A percentile compares a stretch with the other conserved stretches of the same genome.
phyloP scores from a whole-genome alignment of 2,329 filamentous ascomycete species.

The Penicillium brevicompactum region DNA sequence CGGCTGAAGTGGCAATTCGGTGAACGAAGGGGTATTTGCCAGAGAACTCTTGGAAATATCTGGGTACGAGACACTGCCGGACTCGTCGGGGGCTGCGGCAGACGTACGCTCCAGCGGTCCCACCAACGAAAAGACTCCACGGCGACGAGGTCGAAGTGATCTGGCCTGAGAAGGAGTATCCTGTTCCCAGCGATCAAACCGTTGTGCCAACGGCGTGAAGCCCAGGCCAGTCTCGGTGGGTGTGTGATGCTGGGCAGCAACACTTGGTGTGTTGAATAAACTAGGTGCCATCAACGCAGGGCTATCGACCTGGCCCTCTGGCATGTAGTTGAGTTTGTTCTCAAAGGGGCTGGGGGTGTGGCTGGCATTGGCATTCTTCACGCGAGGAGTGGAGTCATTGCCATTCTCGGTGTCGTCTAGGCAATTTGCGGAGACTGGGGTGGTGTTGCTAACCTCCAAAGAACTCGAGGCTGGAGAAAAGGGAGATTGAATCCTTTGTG shows the following conservation, averaged over 20 bases:
- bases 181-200: constrained; percentile 65
- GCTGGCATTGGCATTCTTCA: constrained; percentile 30
- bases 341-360: constrained; percentile 10
- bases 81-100: background rate
- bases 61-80: constrained; percentile 24
- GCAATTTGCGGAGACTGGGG: constrained; percentile 7
- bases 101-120: constrained; percentile 23
- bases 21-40: constrained; percentile 17
- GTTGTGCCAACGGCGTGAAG: constrained; percentile 65
- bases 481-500: constrained; percentile 10
- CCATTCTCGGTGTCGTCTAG: constrained; percentile 19
- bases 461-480: constrained; percentile 26
- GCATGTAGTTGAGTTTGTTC: constrained; percentile 12
- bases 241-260: constrained; percentile 15
- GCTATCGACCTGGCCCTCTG: constrained; percentile 14
- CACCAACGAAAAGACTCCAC: constrained; percentile 40
- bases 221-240: constrained; percentile 46
- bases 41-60: constrained; percentile 23
- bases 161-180: constrained; percentile 54
- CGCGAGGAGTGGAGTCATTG: constrained; percentile 10
- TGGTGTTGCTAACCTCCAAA: constrained; percentile 6
- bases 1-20: constrained; percentile 16
- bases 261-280: constrained; percentile 17
- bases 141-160: constrained; percentile 30
- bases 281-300: constrained; percentile 12